Percentiles rank a stretch among this genome's conserved stretches.
Evolutionary conservation across 768 basidiomycete species (phyloP).

Genomic region (Tulasnella sp.): DNA sequence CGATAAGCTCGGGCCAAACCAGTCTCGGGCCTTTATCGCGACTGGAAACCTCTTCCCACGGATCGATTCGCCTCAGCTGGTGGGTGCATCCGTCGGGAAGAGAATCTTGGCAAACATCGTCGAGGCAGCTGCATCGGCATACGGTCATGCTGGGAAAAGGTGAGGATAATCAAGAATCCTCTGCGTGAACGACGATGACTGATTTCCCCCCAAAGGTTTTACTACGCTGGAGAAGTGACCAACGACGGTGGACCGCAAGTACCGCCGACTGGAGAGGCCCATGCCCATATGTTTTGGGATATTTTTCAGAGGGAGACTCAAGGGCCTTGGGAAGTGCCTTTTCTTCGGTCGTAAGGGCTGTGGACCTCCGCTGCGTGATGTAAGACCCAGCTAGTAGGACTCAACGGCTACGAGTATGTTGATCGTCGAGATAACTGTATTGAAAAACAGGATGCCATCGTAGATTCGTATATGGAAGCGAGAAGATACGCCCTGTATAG

Average conservation of each 20-base stretch:
- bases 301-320: neutral
- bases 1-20: neutral
- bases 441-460: too few species aligned
- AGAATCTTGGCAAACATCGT: neutral
- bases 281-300: constrained; percentile 4
- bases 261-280: neutral
- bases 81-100: neutral
- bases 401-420: too few species aligned
- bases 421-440: too few species aligned
- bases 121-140: neutral
- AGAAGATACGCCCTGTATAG: too few species aligned
- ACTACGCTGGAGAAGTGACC: constrained; percentile 8
- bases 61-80: neutral
- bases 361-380: too few species aligned
- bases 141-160: constrained; percentile 8
- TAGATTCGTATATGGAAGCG: too few species aligned
- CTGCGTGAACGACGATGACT: too few species aligned
- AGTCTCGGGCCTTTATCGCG: neutral
- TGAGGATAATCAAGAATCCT: neutral
- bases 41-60: constrained; percentile 2
- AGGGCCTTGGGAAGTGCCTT: constrained; percentile 8
- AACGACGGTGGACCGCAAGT: neutral
- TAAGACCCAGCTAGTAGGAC: too few species aligned
- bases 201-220: neutral
- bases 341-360: too few species aligned